Evolutionary conservation across 2,329 filamentous ascomycete species (phyloP).

Genomic region (Aaosphaeria pasadenensis): DNA sequence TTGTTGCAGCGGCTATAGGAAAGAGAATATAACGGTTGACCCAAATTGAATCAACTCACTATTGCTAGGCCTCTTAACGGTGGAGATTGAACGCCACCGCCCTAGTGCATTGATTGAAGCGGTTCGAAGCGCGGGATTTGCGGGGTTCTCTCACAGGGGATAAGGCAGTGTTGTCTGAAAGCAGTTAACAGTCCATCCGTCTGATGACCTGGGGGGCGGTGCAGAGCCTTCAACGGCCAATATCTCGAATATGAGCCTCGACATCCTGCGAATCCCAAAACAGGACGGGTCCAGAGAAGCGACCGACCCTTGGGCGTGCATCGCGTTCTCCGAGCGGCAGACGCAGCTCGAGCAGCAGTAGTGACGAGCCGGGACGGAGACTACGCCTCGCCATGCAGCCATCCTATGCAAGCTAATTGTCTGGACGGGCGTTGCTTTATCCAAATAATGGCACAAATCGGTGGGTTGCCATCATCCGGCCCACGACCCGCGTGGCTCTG

Average conservation of each 20-base stretch:
- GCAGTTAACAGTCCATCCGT: background rate
- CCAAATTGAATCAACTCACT: background rate
- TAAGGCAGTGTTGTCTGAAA: background rate
- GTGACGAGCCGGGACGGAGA: background rate
- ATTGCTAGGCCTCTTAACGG: background rate
- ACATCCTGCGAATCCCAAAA: too few species aligned
- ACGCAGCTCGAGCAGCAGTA: background rate
- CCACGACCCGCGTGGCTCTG: conserved; percentile 1
- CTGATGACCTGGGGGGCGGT: background rate
- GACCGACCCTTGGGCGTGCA: background rate
- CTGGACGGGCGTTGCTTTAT: background rate
- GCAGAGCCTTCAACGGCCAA: background rate
- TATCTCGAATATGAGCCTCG: too few species aligned
- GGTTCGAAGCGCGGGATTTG: background rate
- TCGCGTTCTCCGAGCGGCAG: background rate
- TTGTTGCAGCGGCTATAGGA: background rate
- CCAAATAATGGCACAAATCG: background rate
- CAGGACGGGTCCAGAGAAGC: too few species aligned
- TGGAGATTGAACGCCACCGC: conserved; percentile 1
- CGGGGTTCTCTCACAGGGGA: background rate
- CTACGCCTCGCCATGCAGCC: background rate
- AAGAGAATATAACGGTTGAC: conserved; percentile 7
- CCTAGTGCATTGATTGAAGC: background rate
- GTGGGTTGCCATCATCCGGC: background rate
- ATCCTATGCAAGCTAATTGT: background rate